Percentiles rank a stretch among this genome's conserved stretches.
Conservation (phyloP, 2,329 filamentous ascomycete species). For the Arthrobotrys sphaeroides region DNA sequence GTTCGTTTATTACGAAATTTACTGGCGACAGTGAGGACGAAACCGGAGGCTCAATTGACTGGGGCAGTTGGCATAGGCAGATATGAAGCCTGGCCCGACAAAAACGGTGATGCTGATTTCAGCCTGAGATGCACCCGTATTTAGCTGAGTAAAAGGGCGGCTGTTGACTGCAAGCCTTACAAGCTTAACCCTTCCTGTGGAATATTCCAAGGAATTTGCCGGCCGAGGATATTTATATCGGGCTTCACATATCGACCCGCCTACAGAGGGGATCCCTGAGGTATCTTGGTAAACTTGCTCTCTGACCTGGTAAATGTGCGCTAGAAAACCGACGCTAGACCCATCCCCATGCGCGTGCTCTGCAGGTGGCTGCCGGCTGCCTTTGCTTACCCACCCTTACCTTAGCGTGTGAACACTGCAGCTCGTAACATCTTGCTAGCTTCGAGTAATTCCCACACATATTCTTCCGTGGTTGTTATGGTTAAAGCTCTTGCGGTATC, state of each 20-base stretch:
- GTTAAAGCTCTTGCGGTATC: slow-evolving; percentile 47
- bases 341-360: background rate
- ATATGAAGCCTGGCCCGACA: slow-evolving; percentile 3
- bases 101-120: slow-evolving; percentile 28
- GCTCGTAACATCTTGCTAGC: slow-evolving; percentile 33
- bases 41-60: slow-evolving; percentile 21
- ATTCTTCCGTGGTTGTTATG: slow-evolving; percentile 23
- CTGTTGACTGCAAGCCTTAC: background rate
- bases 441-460: slow-evolving; percentile 9
- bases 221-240: slow-evolving; percentile 21
- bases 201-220: slow-evolving; percentile 50
- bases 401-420: slow-evolving; percentile 37
- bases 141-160: slow-evolving; percentile 15
- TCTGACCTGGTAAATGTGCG: slow-evolving; percentile 36
- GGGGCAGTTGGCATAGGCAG: slow-evolving; percentile 20
- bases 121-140: slow-evolving; percentile 25
- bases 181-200: slow-evolving; percentile 28
- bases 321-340: slow-evolving; percentile 17
- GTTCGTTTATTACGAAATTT: slow-evolving; percentile 24
- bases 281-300: slow-evolving; percentile 27
- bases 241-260: slow-evolving; percentile 8
- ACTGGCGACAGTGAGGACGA: slow-evolving; percentile 29
- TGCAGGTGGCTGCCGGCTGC: slow-evolving; percentile 45
- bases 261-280: slow-evolving; percentile 29
- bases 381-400: slow-evolving; percentile 49